phyloP scores from a whole-genome alignment of 2,329 filamentous ascomycete species.

The Calonectria hawksworthii region DNA sequence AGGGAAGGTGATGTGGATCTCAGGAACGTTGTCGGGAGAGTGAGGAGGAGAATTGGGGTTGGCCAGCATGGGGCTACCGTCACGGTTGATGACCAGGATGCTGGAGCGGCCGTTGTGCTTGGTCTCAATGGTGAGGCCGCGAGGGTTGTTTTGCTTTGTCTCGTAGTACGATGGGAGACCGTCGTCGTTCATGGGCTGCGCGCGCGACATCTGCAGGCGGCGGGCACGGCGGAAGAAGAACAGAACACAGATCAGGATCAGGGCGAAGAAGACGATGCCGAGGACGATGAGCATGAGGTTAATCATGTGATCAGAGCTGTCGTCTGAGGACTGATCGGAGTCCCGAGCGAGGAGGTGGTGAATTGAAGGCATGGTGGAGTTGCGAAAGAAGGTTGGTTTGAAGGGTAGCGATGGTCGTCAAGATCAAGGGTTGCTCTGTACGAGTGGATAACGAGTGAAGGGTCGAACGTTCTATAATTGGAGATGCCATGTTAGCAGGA shows the following conservation, averaged over 20 bases:
- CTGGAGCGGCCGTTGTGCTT: conserved; percentile 72
- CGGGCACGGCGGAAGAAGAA: conserved; percentile 79
- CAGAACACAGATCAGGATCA: conserved; percentile 77
- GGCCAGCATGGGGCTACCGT: conserved; percentile 80
- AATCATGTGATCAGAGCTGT: conserved; percentile 73
- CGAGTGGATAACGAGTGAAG: conserved; percentile 38
- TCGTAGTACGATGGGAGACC: conserved; percentile 80
- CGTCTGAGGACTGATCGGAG: conserved; percentile 50
- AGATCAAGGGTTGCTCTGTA: conserved; percentile 35
- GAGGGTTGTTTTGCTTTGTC: conserved; percentile 64
- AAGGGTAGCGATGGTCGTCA: conserved; percentile 19
- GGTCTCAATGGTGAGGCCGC: conserved; percentile 71
- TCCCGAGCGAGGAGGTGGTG: conserved; percentile 41
- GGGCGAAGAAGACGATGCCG: conserved; percentile 79
- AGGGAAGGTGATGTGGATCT: conserved; percentile 98
- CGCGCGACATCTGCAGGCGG: conserved; percentile 58
- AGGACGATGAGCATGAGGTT: conserved; percentile 86
- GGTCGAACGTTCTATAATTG: conserved; percentile 37
- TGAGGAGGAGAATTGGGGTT: conserved; percentile 82
- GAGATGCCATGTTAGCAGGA: conserved; percentile 36
- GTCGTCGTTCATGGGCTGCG: conserved; percentile 55
- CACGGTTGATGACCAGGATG: conserved; percentile 83
- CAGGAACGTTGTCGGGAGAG: conserved; percentile 86
- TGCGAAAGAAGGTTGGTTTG: conserved; percentile 27
- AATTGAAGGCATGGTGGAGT: conserved; percentile 44